Evolutionary conservation across 1,139 yeast genomes (phyloP).

Genomic region (Suhomyces coccinellae): DNA sequence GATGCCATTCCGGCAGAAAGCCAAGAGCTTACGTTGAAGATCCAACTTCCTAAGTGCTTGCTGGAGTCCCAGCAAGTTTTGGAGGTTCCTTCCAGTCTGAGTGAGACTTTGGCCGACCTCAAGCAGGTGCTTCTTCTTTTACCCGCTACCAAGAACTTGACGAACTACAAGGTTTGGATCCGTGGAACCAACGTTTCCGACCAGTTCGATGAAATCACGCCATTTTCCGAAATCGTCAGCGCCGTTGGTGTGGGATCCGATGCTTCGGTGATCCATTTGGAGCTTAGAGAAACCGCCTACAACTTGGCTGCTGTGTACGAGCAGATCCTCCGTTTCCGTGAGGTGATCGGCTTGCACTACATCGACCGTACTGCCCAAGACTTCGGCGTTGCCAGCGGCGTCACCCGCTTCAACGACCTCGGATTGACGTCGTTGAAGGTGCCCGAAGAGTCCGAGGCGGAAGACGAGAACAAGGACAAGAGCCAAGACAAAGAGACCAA

Average conservation of each 20-base stretch:
- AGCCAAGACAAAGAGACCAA: not conserved
- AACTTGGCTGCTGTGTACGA: constrained; percentile 40
- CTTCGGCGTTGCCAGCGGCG: constrained; percentile 24
- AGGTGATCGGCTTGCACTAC: constrained; percentile 45
- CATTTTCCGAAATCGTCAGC: constrained; percentile 33
- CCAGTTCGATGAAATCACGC: constrained; percentile 33
- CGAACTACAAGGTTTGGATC: constrained; percentile 54
- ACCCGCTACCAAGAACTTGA: constrained; percentile 57
- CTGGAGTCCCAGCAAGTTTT: constrained; percentile 23
- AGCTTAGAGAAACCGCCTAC: constrained; percentile 37
- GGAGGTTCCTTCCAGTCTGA: constrained; percentile 32
- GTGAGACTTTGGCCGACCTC: constrained; percentile 59
- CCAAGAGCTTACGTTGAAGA: constrained; percentile 28
- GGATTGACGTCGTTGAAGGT: constrained; percentile 27
- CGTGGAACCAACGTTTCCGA: constrained; percentile 38
- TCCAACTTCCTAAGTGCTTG: constrained; percentile 36
- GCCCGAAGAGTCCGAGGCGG: constrained; percentile 11
- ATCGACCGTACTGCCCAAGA: constrained; percentile 34
- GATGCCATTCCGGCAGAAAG: constrained; percentile 17
- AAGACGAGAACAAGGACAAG: not conserved
- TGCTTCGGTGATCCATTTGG: constrained; percentile 21
- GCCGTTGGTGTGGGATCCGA: constrained; percentile 24
- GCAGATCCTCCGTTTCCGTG: constrained; percentile 45
- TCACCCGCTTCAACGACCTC: constrained; percentile 30
- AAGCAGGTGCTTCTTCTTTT: constrained; percentile 56